phyloP scores from a whole-genome alignment of 2,329 filamentous ascomycete genomes.

The Aspergillus intermedius region DNA sequence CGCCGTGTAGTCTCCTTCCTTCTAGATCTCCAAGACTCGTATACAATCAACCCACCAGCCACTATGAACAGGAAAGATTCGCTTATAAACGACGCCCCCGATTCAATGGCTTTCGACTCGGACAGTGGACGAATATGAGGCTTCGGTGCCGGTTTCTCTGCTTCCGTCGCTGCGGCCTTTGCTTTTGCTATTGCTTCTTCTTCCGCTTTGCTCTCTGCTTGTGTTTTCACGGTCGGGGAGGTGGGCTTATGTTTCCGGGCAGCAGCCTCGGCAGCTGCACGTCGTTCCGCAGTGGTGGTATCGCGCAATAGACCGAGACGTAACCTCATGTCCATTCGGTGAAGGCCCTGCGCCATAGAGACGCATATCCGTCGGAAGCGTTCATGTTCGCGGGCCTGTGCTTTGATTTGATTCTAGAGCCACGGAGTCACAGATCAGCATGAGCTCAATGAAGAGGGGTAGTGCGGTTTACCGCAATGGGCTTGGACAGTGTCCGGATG shows the following conservation, averaged over 20 bases:
- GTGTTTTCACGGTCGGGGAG: conserved; percentile 56
- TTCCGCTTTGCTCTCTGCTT: conserved; percentile 53
- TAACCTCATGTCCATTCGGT: conserved; percentile 62
- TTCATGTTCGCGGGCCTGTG: conserved; percentile 62
- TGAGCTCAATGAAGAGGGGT: conserved; percentile 14
- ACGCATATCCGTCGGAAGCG: conserved; percentile 58
- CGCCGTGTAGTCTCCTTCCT: conserved; percentile 55
- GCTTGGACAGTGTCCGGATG: conserved; percentile 61
- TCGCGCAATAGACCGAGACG: conserved; percentile 60
- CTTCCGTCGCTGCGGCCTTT: conserved; percentile 39
- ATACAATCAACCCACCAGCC: conserved; percentile 56
- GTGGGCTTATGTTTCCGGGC: conserved; percentile 48
- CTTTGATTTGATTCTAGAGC: conserved; percentile 59
- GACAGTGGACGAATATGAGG: conserved; percentile 58
- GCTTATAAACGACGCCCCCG: conserved; percentile 62
- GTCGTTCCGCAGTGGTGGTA: conserved; percentile 44
- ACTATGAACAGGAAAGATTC: conserved; percentile 62
- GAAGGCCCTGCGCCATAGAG: conserved; percentile 56
- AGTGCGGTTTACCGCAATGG: conserved; percentile 52
- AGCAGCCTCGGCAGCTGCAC: conserved; percentile 48
- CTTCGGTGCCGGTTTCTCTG: conserved; percentile 41
- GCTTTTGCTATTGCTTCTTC: conserved; percentile 43
- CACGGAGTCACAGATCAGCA: not conserved
- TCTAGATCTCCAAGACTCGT: conserved; percentile 55
- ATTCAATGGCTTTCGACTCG: conserved; percentile 62